These are phyloP conservation scores for Coemansia sp. DNA, from an alignment of 192 early-diverging fungal genomes.

Conservation along the genomic window DNA sequence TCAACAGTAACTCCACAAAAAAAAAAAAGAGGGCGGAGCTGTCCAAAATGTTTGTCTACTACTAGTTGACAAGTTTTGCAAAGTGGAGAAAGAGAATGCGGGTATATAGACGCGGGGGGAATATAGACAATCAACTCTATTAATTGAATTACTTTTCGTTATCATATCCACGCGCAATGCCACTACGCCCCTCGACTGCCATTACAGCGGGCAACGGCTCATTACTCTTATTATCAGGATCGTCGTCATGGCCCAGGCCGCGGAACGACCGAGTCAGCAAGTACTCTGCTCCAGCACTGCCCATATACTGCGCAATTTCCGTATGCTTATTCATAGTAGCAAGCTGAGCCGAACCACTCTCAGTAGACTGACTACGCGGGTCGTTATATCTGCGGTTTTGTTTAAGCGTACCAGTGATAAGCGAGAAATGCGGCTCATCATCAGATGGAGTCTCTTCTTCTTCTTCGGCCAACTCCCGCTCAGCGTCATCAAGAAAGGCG, in stretches of 20 bases:
- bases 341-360: constrained; percentile 33
- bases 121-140: constrained; percentile 12
- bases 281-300: constrained; percentile 64
- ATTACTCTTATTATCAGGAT: constrained; percentile 3
- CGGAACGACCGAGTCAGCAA: constrained; percentile 76
- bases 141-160: constrained; percentile 50
- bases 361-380: background rate
- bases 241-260: constrained; percentile 71
- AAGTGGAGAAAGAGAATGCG: background rate
- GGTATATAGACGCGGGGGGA: background rate
- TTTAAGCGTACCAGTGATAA: constrained; percentile 83
- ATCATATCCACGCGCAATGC: constrained; percentile 81
- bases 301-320: constrained; percentile 46
- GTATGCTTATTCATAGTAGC: constrained; percentile 60
- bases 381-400: constrained; percentile 57
- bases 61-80: background rate
- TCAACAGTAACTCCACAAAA: background rate
- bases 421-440: constrained; percentile 80
- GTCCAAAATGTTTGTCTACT: constrained; percentile 15
- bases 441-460: constrained; percentile 62
- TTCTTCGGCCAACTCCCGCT: constrained; percentile 13
- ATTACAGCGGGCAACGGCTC: constrained; percentile 19
- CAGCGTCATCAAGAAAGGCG: constrained; percentile 57
- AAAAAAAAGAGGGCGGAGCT: too few relatives aligned
- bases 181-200: constrained; percentile 75